phyloP scores from a whole-genome alignment of 2,329 filamentous ascomycete species.

The Alternaria infectoria region DNA sequence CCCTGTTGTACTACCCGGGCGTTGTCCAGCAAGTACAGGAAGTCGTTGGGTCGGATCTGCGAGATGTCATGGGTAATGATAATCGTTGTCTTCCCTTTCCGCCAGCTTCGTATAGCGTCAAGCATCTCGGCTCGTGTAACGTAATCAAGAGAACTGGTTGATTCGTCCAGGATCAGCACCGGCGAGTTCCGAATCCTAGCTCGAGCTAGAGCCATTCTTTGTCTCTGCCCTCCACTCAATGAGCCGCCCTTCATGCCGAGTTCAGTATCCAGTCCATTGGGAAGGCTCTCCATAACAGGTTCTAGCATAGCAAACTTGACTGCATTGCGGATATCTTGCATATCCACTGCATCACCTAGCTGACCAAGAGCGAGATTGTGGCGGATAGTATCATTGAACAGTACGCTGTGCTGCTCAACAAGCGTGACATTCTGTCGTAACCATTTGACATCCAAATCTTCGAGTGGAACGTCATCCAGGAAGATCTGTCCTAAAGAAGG shows the following conservation, averaged over 20 bases:
- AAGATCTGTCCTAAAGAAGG: slow-evolving; percentile 69
- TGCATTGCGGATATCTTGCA: slow-evolving; percentile 65
- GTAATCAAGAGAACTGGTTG: slow-evolving; percentile 85
- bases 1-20: slow-evolving; percentile 74
- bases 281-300: slow-evolving; percentile 69
- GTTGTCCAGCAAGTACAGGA: slow-evolving; percentile 78
- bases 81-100: slow-evolving; percentile 82
- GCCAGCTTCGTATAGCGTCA: slow-evolving; percentile 77
- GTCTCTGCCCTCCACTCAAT: slow-evolving; percentile 84
- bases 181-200: slow-evolving; percentile 78
- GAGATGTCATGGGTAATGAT: slow-evolving; percentile 90
- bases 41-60: slow-evolving; percentile 75
- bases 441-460: slow-evolving; percentile 72
- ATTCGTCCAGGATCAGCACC: slow-evolving; percentile 85
- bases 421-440: slow-evolving; percentile 78
- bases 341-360: slow-evolving; percentile 56
- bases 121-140: slow-evolving; percentile 71
- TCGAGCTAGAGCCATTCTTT: slow-evolving; percentile 80
- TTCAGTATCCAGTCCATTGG: slow-evolving; percentile 72
- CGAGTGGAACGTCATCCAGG: slow-evolving; percentile 69
- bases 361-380: slow-evolving; percentile 80
- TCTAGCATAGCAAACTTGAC: slow-evolving; percentile 73
- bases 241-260: slow-evolving; percentile 73
- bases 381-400: slow-evolving; percentile 82
- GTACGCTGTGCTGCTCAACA: slow-evolving; percentile 78